Conservation (phyloP, 352 stramenopile genomes). For the Pythium apleroticum region DNA sequence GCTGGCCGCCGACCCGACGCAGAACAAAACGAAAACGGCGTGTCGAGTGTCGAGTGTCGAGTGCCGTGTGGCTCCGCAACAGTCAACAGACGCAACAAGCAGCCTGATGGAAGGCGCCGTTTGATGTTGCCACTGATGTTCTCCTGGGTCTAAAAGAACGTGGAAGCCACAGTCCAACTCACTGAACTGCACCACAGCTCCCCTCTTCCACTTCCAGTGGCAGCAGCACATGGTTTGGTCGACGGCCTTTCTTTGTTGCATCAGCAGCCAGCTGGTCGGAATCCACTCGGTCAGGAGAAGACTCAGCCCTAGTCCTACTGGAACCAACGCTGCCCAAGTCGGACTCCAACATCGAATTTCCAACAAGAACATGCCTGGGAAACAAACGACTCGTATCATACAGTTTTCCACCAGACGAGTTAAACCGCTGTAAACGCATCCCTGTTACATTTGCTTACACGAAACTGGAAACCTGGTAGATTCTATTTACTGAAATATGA, state of each 20-base stretch:
- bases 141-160: neutral
- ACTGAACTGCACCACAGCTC: neutral
- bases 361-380: neutral
- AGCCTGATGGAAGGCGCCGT: neutral
- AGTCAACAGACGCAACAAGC: neutral
- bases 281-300: neutral
- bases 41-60: neutral
- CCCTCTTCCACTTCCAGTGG: neutral
- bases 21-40: conserved; percentile 1
- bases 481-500: no score
- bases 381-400: neutral
- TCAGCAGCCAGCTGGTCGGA: neutral
- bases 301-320: neutral
- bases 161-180: neutral
- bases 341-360: neutral
- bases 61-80: neutral
- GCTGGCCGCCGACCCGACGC: neutral
- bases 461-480: no score
- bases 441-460: no score
- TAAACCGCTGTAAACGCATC: no score
- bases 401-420: no score
- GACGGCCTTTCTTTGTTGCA: neutral
- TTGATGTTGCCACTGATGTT: neutral
- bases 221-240: neutral
- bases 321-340: neutral